Evolutionary conservation across 192 early-diverging fungal genomes (phyloP), one percentile per base, ranked within the genome.

Genomic region (Coemansia sp.): DNA sequence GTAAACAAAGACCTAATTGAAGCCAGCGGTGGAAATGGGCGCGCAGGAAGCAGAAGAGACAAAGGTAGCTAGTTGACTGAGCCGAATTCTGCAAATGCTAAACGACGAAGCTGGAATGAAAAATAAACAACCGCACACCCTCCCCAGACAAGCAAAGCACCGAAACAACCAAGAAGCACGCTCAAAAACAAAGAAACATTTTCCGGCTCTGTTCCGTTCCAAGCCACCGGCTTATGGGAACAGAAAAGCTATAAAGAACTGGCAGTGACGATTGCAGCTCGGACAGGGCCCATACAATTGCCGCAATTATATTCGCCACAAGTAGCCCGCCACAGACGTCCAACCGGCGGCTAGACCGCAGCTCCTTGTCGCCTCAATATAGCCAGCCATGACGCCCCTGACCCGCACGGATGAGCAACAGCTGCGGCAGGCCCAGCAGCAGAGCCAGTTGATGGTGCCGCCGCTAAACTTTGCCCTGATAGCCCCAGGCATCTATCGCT

Each of bases 391-490:
- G 43, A 26, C 38, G 20, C 51, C 39, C 23, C 22, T 53, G 14
- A 40, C 41, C 10, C 58, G 48, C 27, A 47, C 58, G 5, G 67
- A 70, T 28, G 67, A 70, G 32, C 51, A 42, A 32, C 67, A 47
- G 15, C 42, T 70, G 10, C 44, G 54, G 32, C 49, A 55, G 19
- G 61, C 68, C 20, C 52, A 64, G 61, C 68, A 43, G 11, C 51
- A 55, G 29, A 61, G 62, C 56, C 62, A 75, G 68, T 62, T 85
- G 8, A 64, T 97, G 11, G 92, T 97, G 0, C 95, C 95, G 2
- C 92, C 92, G 20, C 73, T 94, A 26, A 95, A 95, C 77, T 98
- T 98, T 79, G 89, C 89, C 22, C 90, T 96, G 86, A 90, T 98
- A 6, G 86, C 87, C 4, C 83, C 87, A 10, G 92, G 92, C 8